A percentile compares a stretch with the other conserved stretches of the same genome.
Conservation (phyloP, 2,329 filamentous ascomycete species). For the Phialocephala sp. region DNA sequence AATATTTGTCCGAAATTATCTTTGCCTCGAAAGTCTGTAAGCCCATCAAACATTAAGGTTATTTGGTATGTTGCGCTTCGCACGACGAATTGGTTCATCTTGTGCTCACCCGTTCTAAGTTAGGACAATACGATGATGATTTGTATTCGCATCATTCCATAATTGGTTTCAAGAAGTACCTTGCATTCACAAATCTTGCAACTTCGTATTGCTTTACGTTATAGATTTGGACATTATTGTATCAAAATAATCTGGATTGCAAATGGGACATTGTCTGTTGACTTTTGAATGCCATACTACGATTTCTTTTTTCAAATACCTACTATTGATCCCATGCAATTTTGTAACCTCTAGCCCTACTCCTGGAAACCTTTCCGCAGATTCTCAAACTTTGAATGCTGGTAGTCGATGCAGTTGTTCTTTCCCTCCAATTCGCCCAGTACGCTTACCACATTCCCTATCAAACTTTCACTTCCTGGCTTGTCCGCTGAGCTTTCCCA, state of each 20-base stretch:
- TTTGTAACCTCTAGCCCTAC: neutral
- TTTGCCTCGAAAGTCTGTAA: neutral
- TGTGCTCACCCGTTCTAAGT: neutral
- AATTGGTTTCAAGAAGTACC: neutral
- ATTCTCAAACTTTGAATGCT: slow-evolving; percentile 74
- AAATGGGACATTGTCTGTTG: neutral
- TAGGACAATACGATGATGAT: slow-evolving; percentile 2
- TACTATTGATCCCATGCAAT: neutral
- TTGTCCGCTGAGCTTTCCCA: slow-evolving; percentile 81
- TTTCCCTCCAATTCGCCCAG: slow-evolving; percentile 60
- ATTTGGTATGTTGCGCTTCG: neutral
- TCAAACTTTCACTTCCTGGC: slow-evolving; percentile 68
- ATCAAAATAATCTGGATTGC: neutral
- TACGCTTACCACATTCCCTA: slow-evolving; percentile 64
- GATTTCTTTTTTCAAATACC: too few species aligned
- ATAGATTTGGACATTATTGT: neutral
- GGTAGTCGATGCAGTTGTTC: slow-evolving; percentile 67
- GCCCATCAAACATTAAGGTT: neutral
- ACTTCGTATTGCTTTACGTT: neutral
- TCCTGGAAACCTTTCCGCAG: slow-evolving; percentile 58
- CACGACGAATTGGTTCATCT: neutral
- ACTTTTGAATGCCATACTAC: neutral
- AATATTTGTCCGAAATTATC: neutral
- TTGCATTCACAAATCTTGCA: neutral
- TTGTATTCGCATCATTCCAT: neutral